Evolutionary conservation across 352 stramenopile species (phyloP).

Genomic region (Stephanocyclus meneghinianus): DNA sequence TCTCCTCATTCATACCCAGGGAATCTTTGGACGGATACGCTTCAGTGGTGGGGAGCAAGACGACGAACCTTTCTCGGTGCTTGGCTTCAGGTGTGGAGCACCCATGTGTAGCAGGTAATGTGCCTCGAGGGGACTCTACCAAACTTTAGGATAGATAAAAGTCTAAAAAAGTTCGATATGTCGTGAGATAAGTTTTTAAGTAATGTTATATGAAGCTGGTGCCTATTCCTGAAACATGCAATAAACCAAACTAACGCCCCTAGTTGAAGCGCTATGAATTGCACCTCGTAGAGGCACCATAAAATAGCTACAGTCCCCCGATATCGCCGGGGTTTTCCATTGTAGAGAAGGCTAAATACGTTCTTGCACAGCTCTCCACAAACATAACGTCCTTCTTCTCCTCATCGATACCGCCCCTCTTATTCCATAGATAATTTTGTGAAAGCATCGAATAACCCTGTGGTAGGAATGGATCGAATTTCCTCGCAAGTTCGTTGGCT

Average conservation of each 20-base stretch:
- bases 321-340: neutral
- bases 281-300: neutral
- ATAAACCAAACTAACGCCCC: too few relatives aligned
- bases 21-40: conserved; percentile 30
- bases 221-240: too few relatives aligned
- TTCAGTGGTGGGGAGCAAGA: conserved; percentile 13
- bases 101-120: conserved; percentile 22
- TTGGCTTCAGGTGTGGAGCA: conserved; percentile 36
- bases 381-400: neutral
- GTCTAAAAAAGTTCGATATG: too few relatives aligned
- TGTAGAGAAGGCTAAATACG: neutral
- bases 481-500: neutral
- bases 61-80: conserved; percentile 43
- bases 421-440: neutral
- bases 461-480: conserved; percentile 6
- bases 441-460: conserved; percentile 12
- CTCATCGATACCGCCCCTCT: neutral
- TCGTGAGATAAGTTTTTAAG: too few relatives aligned
- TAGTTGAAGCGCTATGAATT: neutral
- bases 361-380: conserved; percentile 8
- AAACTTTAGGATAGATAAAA: neutral
- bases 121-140: neutral
- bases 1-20: conserved; percentile 2
- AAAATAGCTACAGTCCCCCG: neutral
- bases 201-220: too few relatives aligned